Evolutionary conservation across 2,329 filamentous ascomycete species (phyloP).

Genomic region (Colletotrichum chlorophyti): DNA sequence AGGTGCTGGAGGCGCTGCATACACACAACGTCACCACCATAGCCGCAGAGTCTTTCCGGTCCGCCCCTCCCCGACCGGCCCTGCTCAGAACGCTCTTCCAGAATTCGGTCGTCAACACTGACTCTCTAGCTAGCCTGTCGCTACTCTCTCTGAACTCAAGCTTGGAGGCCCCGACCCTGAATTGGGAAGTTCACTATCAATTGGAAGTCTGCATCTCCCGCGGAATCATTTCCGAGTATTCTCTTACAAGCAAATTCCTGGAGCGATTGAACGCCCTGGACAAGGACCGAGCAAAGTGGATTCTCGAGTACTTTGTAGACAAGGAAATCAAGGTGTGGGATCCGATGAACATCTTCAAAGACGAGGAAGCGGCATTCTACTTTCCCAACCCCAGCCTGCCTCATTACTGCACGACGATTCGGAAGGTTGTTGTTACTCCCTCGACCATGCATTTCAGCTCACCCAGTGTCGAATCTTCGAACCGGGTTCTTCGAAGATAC

Average conservation of each 20-base stretch:
- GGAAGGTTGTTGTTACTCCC: constrained; percentile 82
- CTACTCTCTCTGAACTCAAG: constrained; percentile 46
- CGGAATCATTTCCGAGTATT: constrained; percentile 77
- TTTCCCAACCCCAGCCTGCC: constrained; percentile 63
- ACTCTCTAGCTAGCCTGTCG: neutral
- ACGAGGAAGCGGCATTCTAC: constrained; percentile 56
- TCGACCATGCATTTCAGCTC: constrained; percentile 81
- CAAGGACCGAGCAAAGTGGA: constrained; percentile 60
- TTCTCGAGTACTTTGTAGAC: constrained; percentile 79
- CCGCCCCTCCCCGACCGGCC: constrained; percentile 33
- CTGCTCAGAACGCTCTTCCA: neutral
- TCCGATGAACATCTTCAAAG: constrained; percentile 74
- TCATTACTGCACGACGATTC: constrained; percentile 75
- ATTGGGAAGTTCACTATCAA: constrained; percentile 83
- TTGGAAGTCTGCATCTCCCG: constrained; percentile 92
- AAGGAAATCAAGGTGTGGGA: constrained; percentile 67
- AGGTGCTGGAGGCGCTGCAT: constrained; percentile 61
- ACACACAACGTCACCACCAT: constrained; percentile 75
- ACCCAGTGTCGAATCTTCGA: constrained; percentile 84
- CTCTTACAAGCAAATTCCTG: constrained; percentile 73
- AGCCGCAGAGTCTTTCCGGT: constrained; percentile 46
- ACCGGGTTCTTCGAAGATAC: constrained; percentile 82
- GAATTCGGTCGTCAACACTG: neutral
- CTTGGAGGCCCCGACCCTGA: constrained; percentile 52
- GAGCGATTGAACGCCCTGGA: constrained; percentile 57